phyloP scores from a whole-genome alignment of 768 basidiomycete genomes.

The Psilocybe cubensis region DNA sequence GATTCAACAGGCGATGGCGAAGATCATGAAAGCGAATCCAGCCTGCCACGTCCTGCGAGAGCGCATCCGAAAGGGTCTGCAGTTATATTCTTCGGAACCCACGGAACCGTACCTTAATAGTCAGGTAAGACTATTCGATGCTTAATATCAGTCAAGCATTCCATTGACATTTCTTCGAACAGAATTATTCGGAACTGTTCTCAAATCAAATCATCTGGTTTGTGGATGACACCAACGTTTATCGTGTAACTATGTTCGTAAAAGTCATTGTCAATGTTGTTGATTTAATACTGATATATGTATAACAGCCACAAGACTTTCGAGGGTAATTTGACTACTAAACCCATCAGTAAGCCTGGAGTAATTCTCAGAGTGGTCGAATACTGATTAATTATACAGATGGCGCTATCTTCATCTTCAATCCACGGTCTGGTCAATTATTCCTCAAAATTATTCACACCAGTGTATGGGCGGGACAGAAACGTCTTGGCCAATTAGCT shows the following conservation, averaged over 20 bases:
- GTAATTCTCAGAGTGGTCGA: neutral
- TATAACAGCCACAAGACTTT: conserved; percentile 90
- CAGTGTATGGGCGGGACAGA: conserved; percentile 99
- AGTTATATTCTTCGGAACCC: conserved; percentile 98
- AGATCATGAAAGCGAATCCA: conserved; percentile 99
- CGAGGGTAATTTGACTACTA: conserved; percentile 99
- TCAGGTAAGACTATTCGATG: conserved; percentile 47
- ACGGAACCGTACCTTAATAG: conserved; percentile 99
- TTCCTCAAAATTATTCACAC: conserved; percentile 99
- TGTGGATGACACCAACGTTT: conserved; percentile 99
- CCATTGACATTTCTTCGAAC: conserved; percentile 4
- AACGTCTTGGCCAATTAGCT: conserved; percentile 98
- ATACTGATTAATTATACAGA: conserved; percentile 44
- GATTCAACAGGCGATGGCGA: conserved; percentile 98
- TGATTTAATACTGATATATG: conserved; percentile 11
- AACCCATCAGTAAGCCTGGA: conserved; percentile 81
- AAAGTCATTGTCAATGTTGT: neutral
- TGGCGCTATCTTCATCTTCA: conserved; percentile 98
- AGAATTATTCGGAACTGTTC: conserved; percentile 94
- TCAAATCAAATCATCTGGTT: conserved; percentile 99
- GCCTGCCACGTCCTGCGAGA: conserved; percentile 97
- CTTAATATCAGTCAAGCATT: neutral
- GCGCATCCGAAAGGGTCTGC: conserved; percentile 97
- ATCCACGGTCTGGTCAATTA: conserved; percentile 96
- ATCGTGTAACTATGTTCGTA: conserved; percentile 89